phyloP scores from a whole-genome alignment of 305 asterid genomes.

The Fraxinus ornus region DNA sequence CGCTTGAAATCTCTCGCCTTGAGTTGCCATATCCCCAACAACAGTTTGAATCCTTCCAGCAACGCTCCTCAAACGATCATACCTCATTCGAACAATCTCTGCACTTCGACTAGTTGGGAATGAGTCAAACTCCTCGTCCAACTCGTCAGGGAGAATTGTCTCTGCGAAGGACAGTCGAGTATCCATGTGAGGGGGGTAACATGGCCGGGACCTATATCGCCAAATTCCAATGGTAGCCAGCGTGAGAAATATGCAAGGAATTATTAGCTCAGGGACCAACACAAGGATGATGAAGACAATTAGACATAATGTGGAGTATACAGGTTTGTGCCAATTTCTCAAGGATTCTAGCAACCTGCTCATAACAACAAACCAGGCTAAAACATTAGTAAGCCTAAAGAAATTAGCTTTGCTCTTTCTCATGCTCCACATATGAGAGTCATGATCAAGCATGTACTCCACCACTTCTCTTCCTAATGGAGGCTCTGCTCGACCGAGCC shows the following conservation, averaged over 20 bases:
- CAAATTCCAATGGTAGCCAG: slow-evolving; percentile 22
- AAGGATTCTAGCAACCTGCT: slow-evolving; percentile 13
- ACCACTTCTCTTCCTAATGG: slow-evolving; percentile 29
- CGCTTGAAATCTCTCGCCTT: slow-evolving; percentile 9
- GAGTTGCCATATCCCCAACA: slow-evolving; percentile 14
- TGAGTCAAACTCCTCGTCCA: slow-evolving; percentile 30
- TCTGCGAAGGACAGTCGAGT: slow-evolving; percentile 25
- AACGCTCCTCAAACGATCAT: slow-evolving; percentile 9
- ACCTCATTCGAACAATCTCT: slow-evolving; percentile 11
- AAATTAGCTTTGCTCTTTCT: slow-evolving; percentile 29
- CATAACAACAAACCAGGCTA: slow-evolving; percentile 10
- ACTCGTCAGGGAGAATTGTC: slow-evolving; percentile 15
- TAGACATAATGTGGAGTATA: slow-evolving; percentile 20
- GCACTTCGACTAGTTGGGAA: slow-evolving; percentile 12
- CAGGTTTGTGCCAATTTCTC: slow-evolving; percentile 26
- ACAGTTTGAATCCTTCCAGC: slow-evolving; percentile 16
- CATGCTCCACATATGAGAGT: slow-evolving; percentile 32
- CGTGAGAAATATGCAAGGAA: slow-evolving; percentile 19
- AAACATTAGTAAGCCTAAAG: slow-evolving; percentile 17
- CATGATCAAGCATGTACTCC: slow-evolving; percentile 26
- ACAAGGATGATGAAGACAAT: slow-evolving; percentile 21
- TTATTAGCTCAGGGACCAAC: slow-evolving; percentile 24
- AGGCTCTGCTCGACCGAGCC: slow-evolving; percentile 28
- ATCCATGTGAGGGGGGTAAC: slow-evolving; percentile 22
- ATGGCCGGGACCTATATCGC: slow-evolving; percentile 16